Evolutionary conservation across 768 basidiomycete species (phyloP), one percentile per base, ranked within the genome.

Genomic region (Leccinum variicolor): DNA sequence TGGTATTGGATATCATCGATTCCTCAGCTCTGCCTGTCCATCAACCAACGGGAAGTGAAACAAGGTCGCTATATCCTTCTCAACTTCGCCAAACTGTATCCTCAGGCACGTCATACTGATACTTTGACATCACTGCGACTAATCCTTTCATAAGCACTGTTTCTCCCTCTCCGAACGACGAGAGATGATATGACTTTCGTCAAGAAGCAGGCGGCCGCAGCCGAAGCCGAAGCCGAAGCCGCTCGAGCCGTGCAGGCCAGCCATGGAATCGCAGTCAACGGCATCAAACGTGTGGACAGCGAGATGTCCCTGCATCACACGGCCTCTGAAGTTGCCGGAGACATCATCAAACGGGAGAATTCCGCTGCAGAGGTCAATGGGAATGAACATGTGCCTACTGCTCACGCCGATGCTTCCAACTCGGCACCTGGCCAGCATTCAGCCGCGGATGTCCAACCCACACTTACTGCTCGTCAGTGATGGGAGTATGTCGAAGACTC

Each of bases 1-100:
- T 99, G 97, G 97, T 98, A 93, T 72, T 99, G 97, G 97, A 95
- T 99, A 64, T 91, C 96, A 1, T 77, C 97, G 56, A 94, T 97
- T 47, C 97, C 97, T 4, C 96, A 99, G 67, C 81, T 99, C 9
- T 87, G 94, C 62, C 72, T 90, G 54, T 95, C 96, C 1, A 80
- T 99, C 41, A 89, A 90, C 2, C 89, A 95, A 59, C 84, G 93
- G 33, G 97, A 99, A 73, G 88, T 93, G 45, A 94, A 92, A 66
- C 94, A 95, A 69, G 95, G 94, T 3, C 84, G 93, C 19, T 87
- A 89, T 69, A 83, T 99, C 47, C 78, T 99, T 39, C 77, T 94
- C 58, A 92, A 91, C 60, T 81, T 99, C 49, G 94, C 95, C 21
- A 92, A 94, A 72, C 77, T 85, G 58, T 96, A 85, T 74, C 97